Base-by-base conservation (phyloP, 1,284 basidiomycete genomes). In the Fomitopsis palustris region DNA sequence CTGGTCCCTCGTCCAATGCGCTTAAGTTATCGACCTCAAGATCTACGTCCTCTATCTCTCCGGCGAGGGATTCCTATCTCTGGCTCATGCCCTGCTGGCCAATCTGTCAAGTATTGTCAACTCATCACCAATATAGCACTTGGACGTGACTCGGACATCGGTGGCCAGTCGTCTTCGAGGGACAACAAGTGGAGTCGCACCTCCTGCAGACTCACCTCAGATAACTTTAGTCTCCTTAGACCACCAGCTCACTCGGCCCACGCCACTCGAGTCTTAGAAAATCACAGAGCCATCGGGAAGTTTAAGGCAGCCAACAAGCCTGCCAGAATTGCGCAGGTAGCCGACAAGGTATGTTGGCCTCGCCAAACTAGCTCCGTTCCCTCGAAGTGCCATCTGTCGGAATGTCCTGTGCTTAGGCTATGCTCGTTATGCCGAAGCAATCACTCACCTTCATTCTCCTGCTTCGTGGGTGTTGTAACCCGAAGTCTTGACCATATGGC, bases 261-360 rank as follows among this genome's bases (percentile, higher is more conserved):
- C 0, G 77, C 83, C 1, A 69, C 61, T 5, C 96, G 96, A 10
- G 75, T 79, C 1, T 81, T 98, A 67, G 95, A 95, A 81, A 95
- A 95, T 71, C 95, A 84, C 77, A 99, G 99, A 71, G 98, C 97
- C 1, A 88, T 98, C 66, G 96, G 98, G 67, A 94, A 97, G 14
- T 99, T 99, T 78, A 95, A 92, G 69, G 82, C 84, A 2, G 87
- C 88, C 1, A 93, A 98, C 67, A 98, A 99, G 80, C 86, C 88
- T 23, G 83, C 83, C 16, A 73, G 97, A 8, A 95, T 98, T 73
- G 90, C 92, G 61, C 69, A 80, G 23, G 73, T 88, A 57, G 81
- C 86, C 0, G 80, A 87, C 62, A 78, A 85, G 74, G 90, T 89
- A 61, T 63, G 66, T 51, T 19, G n/a, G n/a, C n/a, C n/a, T n/a